Evolutionary conservation across 2,329 filamentous ascomycete species (phyloP), one percentile per base, ranked within the genome.

Genomic region (Fusarium keratoplasticum): DNA sequence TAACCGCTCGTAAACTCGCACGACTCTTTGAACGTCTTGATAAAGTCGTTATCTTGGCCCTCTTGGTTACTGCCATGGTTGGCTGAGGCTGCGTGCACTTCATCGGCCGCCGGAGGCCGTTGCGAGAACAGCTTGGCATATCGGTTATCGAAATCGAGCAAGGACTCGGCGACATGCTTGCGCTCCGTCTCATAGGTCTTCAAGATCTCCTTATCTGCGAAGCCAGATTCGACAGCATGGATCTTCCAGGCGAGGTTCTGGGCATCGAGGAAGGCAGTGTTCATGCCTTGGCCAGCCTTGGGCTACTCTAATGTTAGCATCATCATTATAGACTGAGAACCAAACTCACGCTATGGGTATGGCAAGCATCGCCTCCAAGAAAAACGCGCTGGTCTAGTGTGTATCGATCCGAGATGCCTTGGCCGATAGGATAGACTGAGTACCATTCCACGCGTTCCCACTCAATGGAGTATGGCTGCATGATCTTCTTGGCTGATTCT

Each of bases 241-340:
- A 98, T 94, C 86, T 98, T 98, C 95, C 95, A 98, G 9, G 95
- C 95, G 44, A 98, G 87, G 82, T 98, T 98, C 69, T 95, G 90
- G 1, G 95, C 95, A 76, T 96, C 93, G 61, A 93, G 86, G 83
- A 95, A 94, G 5, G 92, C 92, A 0, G 93, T 93, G 78, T 95
- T 95, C 93, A 95, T 95, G 33, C 93, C 93, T 81, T 94, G 93
- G 2, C 93, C 93, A 35, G 92, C 93, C 85, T 94, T 94, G 40
- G 92, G 92, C 89, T 91, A 77, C 88, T 86, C 22, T 60, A 57
- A 82, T 58, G 67, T 79, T 20, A 79, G 70, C 50, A 35, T 18
- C 20, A 22, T 40, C 36, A 38, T 33, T 20, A 13, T 9, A 13
- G 18, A 10, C 20, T 58, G 27, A 47, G 89, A 89, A 86, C 8